phyloP scores from a whole-genome alignment of 2,329 filamentous ascomycete species.

The Pestalotiopsis sp. region DNA sequence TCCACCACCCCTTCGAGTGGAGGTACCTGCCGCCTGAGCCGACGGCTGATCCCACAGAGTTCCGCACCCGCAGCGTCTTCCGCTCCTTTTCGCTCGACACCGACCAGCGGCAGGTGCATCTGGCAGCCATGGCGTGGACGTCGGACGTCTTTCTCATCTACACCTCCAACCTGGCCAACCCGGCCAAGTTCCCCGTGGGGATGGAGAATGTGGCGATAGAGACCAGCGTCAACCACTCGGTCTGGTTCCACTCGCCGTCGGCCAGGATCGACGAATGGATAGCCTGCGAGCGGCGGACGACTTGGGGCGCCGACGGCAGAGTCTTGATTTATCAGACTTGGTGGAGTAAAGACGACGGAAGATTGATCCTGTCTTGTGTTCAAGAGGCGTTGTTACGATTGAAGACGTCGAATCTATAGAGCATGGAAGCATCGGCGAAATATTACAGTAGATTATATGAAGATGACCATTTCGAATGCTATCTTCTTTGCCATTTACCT shows the following conservation, averaged over 20 bases:
- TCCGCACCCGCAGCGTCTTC: conserved; percentile 13
- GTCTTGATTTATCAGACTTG: conserved; percentile 18
- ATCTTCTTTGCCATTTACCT: no score
- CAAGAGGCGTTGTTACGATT: conserved; percentile 21
- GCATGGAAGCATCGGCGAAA: not conserved
- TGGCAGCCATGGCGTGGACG: conserved; percentile 13
- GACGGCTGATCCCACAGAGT: conserved; percentile 1
- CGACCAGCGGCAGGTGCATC: conserved; percentile 2
- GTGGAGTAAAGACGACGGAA: conserved; percentile 17
- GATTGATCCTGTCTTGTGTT: conserved; percentile 16
- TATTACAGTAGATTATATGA: not conserved
- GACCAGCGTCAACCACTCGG: conserved; percentile 18
- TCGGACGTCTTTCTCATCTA: conserved; percentile 15
- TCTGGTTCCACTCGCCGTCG: conserved; percentile 20
- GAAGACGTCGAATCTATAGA: conserved; percentile 14
- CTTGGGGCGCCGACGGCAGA: conserved; percentile 20
- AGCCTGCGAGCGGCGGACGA: conserved; percentile 17
- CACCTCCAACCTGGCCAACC: conserved; percentile 14
- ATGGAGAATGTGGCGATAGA: conserved; percentile 10
- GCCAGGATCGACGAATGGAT: conserved; percentile 18
- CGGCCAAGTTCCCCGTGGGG: not conserved
- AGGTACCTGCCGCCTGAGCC: conserved; percentile 1
- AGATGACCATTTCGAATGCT: not conserved
- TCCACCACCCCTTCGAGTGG: conserved; percentile 13
- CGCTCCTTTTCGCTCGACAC: conserved; percentile 9